Base-by-base conservation (phyloP, 2,329 filamentous ascomycete genomes). In the Fusarium pseudoanthophilum region DNA sequence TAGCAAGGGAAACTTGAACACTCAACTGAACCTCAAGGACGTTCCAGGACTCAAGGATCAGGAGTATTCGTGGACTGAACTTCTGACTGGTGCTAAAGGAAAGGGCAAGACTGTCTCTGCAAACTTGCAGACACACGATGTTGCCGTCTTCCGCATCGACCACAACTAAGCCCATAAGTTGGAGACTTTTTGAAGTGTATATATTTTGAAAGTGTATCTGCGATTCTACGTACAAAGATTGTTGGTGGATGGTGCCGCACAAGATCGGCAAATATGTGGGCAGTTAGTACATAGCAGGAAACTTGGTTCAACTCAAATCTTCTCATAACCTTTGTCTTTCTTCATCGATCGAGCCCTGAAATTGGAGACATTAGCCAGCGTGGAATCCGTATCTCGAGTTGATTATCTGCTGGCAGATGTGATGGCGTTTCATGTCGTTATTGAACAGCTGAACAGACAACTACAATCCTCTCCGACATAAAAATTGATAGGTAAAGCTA, bases 11-110 rank as follows among this genome's bases (percentile, higher is more conserved):
- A 68, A 51, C 26, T 26, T 62, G n/a, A 67, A 53, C 21, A 40
- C 64, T 18, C 46, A 61, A 11, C 26, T 68, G 48, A 68, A 64
- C 64, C 65, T 68, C 36, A 62, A 66, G n/a, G 49, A 68, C 14
- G 65, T 68, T 21, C 64, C 65, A 20, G 65, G 65, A 28, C 64
- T 68, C 2, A 49, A 68, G 42, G 64, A 68, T 14, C 39, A 49
- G 4, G 64, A 68, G 21, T 68, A 68, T 30, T 68, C 65, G 15
- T 68, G 65, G 65, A 68, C 65, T 5, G 65, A 68, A 42, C 40
- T 68, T 21, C 37, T 68, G 30, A 67, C 64, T 26, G 65, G 65
- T 42, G 55, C 64, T 18, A 68, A 68, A 46, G 65, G 65, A 16
- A 68, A 60, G 37, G 64, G 64, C 30, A 68, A 40, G 40, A 68